phyloP scores from a whole-genome alignment of 495 filamentous ascomycete genomes.

The Penicilliopsis zonata region DNA sequence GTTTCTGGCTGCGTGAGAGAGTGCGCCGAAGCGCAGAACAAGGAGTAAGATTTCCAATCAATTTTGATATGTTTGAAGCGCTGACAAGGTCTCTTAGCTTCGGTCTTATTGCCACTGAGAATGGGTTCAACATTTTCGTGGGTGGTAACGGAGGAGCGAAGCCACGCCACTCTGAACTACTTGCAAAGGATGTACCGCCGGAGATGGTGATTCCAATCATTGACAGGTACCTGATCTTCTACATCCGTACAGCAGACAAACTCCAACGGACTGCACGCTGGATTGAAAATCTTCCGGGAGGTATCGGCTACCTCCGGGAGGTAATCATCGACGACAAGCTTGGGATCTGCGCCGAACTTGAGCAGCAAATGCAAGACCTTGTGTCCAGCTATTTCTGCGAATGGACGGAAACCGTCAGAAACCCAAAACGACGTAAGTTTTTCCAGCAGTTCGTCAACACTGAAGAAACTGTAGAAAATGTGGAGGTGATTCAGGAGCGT shows the following conservation, averaged over 20 bases:
- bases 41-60: too few species aligned
- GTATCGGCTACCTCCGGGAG: conserved; percentile 71
- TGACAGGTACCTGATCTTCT: conserved; percentile 90
- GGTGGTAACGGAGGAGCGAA: conserved; percentile 88
- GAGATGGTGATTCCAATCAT: conserved; percentile 78
- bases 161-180: conserved; percentile 73
- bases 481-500: conserved; percentile 66
- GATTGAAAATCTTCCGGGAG: conserved; percentile 80
- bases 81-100: too few species aligned
- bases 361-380: conserved; percentile 80
- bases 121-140: conserved; percentile 92
- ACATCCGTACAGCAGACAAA: conserved; percentile 93
- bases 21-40: conserved; percentile 92
- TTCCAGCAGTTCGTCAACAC: conserved; percentile 92
- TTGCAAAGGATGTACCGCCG: conserved; percentile 81
- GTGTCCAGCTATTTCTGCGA: conserved; percentile 90
- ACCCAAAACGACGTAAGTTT: conserved; percentile 52
- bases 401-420: conserved; percentile 76
- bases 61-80: too few species aligned
- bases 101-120: conserved; percentile 87
- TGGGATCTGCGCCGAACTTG: conserved; percentile 76
- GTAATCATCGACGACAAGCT: conserved; percentile 85
- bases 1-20: conserved; percentile 89
- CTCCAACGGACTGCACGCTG: conserved; percentile 89
- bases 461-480: conserved; percentile 49